A percentile compares a stretch with the other conserved stretches of the same genome.
Evolutionary conservation across 2,329 filamentous ascomycete genomes (phyloP).

Genomic region (Ophiostoma sp.): DNA sequence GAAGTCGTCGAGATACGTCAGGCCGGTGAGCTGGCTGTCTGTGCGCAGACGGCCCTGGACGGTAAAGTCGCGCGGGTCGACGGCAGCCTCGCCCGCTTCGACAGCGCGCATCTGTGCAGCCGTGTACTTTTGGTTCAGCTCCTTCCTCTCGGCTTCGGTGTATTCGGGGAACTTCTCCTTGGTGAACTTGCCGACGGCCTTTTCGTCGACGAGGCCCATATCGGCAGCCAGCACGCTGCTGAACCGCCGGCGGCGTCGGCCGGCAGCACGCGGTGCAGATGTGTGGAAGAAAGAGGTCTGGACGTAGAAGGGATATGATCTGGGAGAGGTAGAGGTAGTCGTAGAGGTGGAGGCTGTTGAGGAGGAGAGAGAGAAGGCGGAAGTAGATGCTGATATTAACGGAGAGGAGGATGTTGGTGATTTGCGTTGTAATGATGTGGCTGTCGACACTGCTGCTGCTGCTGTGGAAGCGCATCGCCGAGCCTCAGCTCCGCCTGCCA

Average conservation of each 20-base stretch:
- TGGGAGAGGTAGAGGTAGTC: neutral
- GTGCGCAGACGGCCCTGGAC: constrained; percentile 65
- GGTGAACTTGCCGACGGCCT: constrained; percentile 42
- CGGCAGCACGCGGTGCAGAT: constrained; percentile 42
- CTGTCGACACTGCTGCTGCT: neutral
- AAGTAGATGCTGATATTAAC: neutral
- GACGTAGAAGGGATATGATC: constrained; percentile 7
- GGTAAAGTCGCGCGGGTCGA: constrained; percentile 68
- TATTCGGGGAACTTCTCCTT: constrained; percentile 57
- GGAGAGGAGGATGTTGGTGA: neutral
- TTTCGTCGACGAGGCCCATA: constrained; percentile 46
- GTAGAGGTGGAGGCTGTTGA: neutral
- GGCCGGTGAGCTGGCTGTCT: constrained; percentile 61
- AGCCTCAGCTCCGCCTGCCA: constrained; percentile 19
- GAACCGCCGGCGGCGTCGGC: constrained; percentile 42
- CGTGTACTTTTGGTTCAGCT: constrained; percentile 65
- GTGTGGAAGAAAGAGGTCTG: constrained; percentile 43
- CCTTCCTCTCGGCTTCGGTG: constrained; percentile 58
- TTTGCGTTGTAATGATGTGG: constrained; percentile 13
- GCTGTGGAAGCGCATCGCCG: constrained; percentile 11
- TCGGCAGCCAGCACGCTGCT: constrained; percentile 49
- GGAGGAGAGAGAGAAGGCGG: neutral
- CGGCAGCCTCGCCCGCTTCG: constrained; percentile 70
- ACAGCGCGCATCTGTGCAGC: constrained; percentile 76
- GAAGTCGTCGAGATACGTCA: constrained; percentile 76